Base-by-base conservation (phyloP, 148 eudicot species). In the Salicornia ramosissima region DNA sequence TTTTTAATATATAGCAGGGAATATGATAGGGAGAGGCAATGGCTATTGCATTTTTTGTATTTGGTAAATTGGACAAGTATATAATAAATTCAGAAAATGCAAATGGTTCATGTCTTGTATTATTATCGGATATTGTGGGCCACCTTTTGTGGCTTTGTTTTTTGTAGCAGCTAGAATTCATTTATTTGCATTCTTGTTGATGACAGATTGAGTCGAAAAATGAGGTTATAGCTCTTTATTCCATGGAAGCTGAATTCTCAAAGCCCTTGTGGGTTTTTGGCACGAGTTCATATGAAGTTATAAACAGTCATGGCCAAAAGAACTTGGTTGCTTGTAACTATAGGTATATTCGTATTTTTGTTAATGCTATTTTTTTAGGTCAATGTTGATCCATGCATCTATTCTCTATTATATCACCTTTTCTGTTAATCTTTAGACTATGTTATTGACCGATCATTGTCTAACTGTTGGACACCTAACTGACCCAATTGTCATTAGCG, bases 261-360 rank as follows among this genome's bases (percentile, higher is more conserved):
- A 84, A 75, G 80, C 96, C 98, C 18, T 75, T 92, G 22, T 92
- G 98, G 98, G 86, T 85, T 72, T 92, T 92, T 72, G 98, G 98
- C 53, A 85, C 83, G 82, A 90, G 74, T 71, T 90, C 96, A 7
- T 92, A 90, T 78, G 92, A 80, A 62, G 68, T 90, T 74, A 46
- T 92, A 62, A 74, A 68, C 53, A 74, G 72, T 33, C 52, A 74
- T 11, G 80, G 77, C 67, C 71, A 78, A 50, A 80, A 69, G 40
- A 86, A 78, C 78, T 75, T 88, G 64, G 74, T 92, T 86, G 93
- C 94, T 80, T 92, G 96, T 83, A 85, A 70, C 73, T 92, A 88
- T 81, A 92, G 98, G 98, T 92, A 22, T 24, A 64, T 72, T 47
- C 49, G 24, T 62, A 69, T 69, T 29, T 25, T 36, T 29, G 59